Conservation (phyloP, 2,329 filamentous ascomycete genomes). For the Alternaria infectoria region DNA sequence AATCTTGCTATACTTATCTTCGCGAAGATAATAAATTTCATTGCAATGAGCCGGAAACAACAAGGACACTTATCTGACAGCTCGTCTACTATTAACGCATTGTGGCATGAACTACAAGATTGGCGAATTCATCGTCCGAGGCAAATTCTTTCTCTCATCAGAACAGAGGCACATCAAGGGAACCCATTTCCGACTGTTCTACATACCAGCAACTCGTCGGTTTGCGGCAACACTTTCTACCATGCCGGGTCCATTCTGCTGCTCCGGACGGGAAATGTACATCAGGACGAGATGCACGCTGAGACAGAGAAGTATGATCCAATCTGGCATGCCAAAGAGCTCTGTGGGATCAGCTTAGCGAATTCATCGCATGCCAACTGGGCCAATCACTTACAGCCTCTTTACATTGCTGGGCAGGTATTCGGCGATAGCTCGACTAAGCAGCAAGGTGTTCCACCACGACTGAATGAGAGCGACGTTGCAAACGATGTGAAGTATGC, state of each 20-base stretch:
- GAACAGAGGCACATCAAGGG: neutral
- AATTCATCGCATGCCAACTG: neutral
- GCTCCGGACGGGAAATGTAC: neutral
- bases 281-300: neutral
- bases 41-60: neutral
- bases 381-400: neutral
- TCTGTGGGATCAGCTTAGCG: neutral
- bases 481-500: neutral
- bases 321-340: neutral
- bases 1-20: neutral
- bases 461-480: neutral
- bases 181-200: neutral
- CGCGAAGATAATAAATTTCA: neutral
- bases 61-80: neutral
- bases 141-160: neutral
- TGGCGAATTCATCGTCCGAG: neutral
- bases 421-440: neutral
- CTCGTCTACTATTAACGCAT: neutral
- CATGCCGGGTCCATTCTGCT: neutral
- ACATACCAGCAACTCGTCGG: neutral
- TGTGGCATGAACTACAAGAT: neutral
- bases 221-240: neutral
- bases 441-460: neutral
- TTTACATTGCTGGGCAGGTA: neutral
- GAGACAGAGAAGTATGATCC: neutral